Base-by-base conservation (phyloP, 1,139 yeast genomes). In the Meyerozyma smithsonii region DNA sequence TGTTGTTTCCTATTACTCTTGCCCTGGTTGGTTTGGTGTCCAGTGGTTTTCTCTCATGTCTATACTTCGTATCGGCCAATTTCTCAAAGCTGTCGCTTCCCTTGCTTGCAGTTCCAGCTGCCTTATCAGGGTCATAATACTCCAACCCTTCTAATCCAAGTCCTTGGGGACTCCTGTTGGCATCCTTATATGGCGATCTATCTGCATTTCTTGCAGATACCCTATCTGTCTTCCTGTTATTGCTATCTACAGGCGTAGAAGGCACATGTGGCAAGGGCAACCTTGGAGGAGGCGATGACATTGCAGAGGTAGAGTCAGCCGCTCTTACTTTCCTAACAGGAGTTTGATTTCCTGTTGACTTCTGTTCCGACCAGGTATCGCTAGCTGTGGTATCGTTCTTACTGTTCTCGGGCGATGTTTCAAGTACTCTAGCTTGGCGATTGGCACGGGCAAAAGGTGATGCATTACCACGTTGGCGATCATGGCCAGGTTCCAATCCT, bases 371-470 rank as follows among this genome's bases (percentile, higher is more conserved):
- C n/a, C 7, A 23, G 8, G 8, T 28, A 10, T 39, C 34, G 3
- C 40, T 17, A 8, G 10, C 15, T 3, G 34, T 17, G 10, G 14
- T 30, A n/a, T 30, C 34, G 34, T 30, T 18, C 21, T 30, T 30
- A 21, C 34, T 30, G 23, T 30, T 20, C 21, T 30, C 34, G n/a
- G 19, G 38, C 34, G n/a, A 35, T 8, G 71, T 62, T 46, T 71
- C 76, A 11, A 71, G 67, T 4, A 71, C 75, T 35, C 76, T 57
- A 2, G 76, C 76, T 46, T 71, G 76, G 40, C 77, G 59, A 43
- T 71, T 71, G 4, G 64, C 70, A 46, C 56, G 64, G 1, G 75
- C 77, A 54, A 64, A 58, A 4, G 77, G 77, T 28, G 74, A 68
- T 4, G 71, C 55, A 28, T 67, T 58, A 6, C 53, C 56, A 0